A percentile compares a stretch with the other conserved stretches of the same genome.
phyloP scores from a whole-genome alignment of 2,329 filamentous ascomycete species.

The Septoria linicola region DNA sequence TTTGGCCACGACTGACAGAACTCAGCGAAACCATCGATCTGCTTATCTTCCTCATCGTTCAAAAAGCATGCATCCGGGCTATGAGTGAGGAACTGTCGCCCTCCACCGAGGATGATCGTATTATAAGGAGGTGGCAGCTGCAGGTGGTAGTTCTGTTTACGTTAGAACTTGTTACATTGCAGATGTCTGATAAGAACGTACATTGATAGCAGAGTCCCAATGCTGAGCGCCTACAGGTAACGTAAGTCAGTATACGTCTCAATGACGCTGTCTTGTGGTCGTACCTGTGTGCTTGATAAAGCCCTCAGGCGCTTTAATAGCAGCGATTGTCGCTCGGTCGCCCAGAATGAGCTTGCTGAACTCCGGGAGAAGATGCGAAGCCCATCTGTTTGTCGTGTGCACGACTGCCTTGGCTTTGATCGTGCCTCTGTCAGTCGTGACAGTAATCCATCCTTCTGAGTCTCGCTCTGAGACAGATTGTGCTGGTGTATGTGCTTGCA shows the following conservation, averaged over 20 bases:
- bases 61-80: slow-evolving; percentile 27
- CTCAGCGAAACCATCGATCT: slow-evolving; percentile 32
- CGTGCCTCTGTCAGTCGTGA: slow-evolving; percentile 22
- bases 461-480: slow-evolving; percentile 28
- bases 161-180: background rate
- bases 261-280: too few relatives aligned
- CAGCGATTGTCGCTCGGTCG: slow-evolving; percentile 28
- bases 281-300: slow-evolving; percentile 35
- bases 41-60: slow-evolving; percentile 33
- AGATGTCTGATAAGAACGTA: background rate
- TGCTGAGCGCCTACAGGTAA: slow-evolving; percentile 29
- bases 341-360: slow-evolving; percentile 27
- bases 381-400: slow-evolving; percentile 30
- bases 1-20: slow-evolving; percentile 36
- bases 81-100: slow-evolving; percentile 31
- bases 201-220: slow-evolving; percentile 35
- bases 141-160: slow-evolving; percentile 34
- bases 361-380: slow-evolving; percentile 27
- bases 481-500: slow-evolving; percentile 35
- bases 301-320: slow-evolving; percentile 35
- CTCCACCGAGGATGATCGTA: slow-evolving; percentile 35
- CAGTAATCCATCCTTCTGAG: slow-evolving; percentile 30
- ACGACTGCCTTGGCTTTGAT: slow-evolving; percentile 23
- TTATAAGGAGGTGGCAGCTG: slow-evolving; percentile 37
- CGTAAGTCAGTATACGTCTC: too few relatives aligned